Percentiles rank a stretch among this genome's conserved stretches.
Evolutionary conservation across 805 yeast genomes (phyloP).

Genomic region (Kazachstania martiniae): DNA sequence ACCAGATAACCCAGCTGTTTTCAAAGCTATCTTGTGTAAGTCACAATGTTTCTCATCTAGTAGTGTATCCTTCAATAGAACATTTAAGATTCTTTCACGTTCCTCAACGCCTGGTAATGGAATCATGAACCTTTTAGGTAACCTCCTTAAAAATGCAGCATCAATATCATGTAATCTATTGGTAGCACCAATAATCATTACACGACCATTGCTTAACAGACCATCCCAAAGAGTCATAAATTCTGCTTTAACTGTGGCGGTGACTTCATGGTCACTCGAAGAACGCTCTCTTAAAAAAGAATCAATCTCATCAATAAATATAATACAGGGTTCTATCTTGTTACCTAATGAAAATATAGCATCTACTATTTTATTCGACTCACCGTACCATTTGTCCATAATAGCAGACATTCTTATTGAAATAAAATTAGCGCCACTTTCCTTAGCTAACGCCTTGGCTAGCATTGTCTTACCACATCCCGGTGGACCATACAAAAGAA

Average conservation of each 20-base stretch:
- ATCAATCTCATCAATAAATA: constrained; percentile 93
- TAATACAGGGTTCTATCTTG: constrained; percentile 87
- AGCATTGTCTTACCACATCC: constrained; percentile 98
- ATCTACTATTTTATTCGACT: constrained; percentile 84
- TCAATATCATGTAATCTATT: constrained; percentile 89
- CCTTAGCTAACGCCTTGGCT: constrained; percentile 89
- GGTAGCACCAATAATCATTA: constrained; percentile 89
- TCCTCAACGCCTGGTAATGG: constrained; percentile 59
- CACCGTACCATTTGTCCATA: constrained; percentile 98
- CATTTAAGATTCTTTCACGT: constrained; percentile 56
- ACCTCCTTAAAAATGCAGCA: constrained; percentile 79
- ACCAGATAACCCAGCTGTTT: constrained; percentile 75
- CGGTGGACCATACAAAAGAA: constrained; percentile 86
- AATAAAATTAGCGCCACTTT: constrained; percentile 83
- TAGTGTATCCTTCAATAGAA: constrained; percentile 55
- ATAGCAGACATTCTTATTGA: constrained; percentile 87
- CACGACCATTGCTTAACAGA: constrained; percentile 59
- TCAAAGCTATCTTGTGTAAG: constrained; percentile 43
- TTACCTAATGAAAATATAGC: constrained; percentile 85
- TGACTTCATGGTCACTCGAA: constrained; percentile 85
- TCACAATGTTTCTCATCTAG: constrained; percentile 48
- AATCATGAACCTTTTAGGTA: constrained; percentile 84
- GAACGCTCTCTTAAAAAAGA: constrained; percentile 82
- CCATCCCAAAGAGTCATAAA: constrained; percentile 99
- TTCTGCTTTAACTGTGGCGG: constrained; percentile 88